phyloP scores from a whole-genome alignment of 75 land plant genomes.

The Pinus tabuliformis region DNA sequence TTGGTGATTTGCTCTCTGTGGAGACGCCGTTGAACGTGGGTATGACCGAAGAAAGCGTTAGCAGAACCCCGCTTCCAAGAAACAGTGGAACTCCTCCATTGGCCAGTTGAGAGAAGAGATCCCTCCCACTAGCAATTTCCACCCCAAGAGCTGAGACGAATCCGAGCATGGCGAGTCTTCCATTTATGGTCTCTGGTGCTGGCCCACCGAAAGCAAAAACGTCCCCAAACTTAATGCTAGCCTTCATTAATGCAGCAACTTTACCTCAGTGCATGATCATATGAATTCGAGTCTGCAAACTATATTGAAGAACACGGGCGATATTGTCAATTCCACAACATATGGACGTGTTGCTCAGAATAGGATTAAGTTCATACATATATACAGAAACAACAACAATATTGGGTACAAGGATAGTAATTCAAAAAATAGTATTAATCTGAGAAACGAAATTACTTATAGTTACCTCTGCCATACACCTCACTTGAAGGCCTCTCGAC shows the following conservation, averaged over 20 bases:
- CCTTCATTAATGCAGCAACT: not conserved
- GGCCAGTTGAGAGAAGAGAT: conserved; percentile 35
- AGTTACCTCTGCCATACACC: not conserved
- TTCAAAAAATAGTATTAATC: too few species aligned
- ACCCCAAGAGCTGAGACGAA: conserved; percentile 63
- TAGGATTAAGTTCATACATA: too few species aligned
- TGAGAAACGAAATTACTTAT: too few species aligned
- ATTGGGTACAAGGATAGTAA: too few species aligned
- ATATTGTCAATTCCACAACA: too few species aligned
- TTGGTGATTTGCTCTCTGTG: conserved; percentile 39
- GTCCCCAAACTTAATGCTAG: conserved; percentile 55
- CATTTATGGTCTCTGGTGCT: conserved; percentile 81
- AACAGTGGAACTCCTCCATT: conserved; percentile 63
- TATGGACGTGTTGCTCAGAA: too few species aligned
- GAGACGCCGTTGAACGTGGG: conserved; percentile 66
- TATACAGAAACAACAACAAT: too few species aligned
- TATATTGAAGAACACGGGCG: too few species aligned
- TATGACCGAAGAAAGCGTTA: conserved; percentile 55
- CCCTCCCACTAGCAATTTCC: conserved; percentile 55
- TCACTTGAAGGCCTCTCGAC: not conserved
- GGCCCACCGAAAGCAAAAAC: conserved; percentile 75
- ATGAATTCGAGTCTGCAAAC: not conserved
- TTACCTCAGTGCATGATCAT: not conserved
- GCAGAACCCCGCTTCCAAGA: conserved; percentile 26
- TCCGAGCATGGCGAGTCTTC: conserved; percentile 86